Base-by-base conservation (phyloP, 2,329 filamentous ascomycete genomes). In the Cladosporium sp. region DNA sequence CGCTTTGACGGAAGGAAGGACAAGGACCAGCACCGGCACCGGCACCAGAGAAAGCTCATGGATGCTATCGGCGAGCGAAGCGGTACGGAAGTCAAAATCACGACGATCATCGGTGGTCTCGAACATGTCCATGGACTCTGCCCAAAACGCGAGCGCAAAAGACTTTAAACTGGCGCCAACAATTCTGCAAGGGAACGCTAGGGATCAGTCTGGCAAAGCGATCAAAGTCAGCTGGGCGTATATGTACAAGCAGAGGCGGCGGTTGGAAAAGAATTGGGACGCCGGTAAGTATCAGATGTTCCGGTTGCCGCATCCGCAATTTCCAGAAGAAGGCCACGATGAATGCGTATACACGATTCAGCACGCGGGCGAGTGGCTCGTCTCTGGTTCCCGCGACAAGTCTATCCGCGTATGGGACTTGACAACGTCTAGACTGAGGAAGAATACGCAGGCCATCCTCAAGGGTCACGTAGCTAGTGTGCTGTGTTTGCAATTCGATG, bases 331-430 rank as follows among this genome's bases (percentile, higher is more conserved):
- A 65, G 88, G 88, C 1, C 93, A 98, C 64, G 78, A 77, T 16
- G 92, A 97, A 64, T 97, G 91, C 66, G 90, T 98, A 11, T 98
- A 98, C 68, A 92, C 88, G 2, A 83, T 98, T 47, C 92, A 98
- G 66, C 95, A 92, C 62, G 85, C 85, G 48, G 78, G 85, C 1
- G 84, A 89, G 55, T 93, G 85, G 66, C 78, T 98, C 8, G 92
- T 97, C 43, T 97, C 91, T 63, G 93, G 93, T 13, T 97, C 92
- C 62, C 80, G 93, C 47, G 93, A 98, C 64, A 84, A 81, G 57
- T 88, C 88, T 0, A 80, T 98, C 57, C 83, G 92, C 35, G 84
- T 96, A 43, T 98, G 93, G 93, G 83, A 95, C 65, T 73, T 97
- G 56, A 80, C 87, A 38, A 94, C 86, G 0, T 83, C 85, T 52